Base-by-base conservation (phyloP, 495 filamentous ascomycete species). In the Trypethelium eluteriae region DNA sequence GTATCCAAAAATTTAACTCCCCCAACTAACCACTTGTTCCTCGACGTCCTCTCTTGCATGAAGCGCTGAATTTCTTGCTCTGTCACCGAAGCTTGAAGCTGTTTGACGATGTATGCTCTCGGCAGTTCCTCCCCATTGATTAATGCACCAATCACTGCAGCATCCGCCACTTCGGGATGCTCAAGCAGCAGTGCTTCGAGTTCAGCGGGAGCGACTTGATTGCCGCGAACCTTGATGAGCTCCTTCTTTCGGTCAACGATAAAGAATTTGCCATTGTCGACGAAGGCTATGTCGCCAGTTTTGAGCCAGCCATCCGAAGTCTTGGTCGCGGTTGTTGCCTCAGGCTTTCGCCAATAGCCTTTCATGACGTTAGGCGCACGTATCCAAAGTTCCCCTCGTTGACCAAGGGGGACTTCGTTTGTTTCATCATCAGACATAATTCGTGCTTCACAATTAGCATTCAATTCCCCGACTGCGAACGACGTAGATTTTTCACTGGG, bases 381-480 rank as follows among this genome's bases (percentile, higher is more conserved):
- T 2, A 76, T 66, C 74, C 73, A 76, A 2, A 78, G 41, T 67
- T 78, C 76, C 2, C 76, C 76, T 56, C 76, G 64, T 35, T 18
- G 9, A 14, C 70, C 71, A 16, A 66, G 57, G 10, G 53, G 39
- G 9, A 74, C 71, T 53, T 76, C 71, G 41, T 65, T 69, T 5
- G 71, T 75, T n/a, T 75, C 71, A 6, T 76, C 73, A 53, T 77
- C 76, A 38, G 59, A 74, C 77, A 89, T 79, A 64, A 91, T 80
- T 70, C 82, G 83, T 3, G 80, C 88, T 69, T 83, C 79, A 67
- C 84, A 89, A 71, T 92, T 92, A 50, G 89, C 79, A 68, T 83
- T 80, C 62, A 89, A 73, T 76, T 91, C 86, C 12, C 90, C 90
- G 3, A 93, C 87, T 35, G 83, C 81, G 16, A 64, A 72, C 7